Base-by-base conservation (phyloP, 225 moss, liverwort and hornwort species). In the Climacium dendroides region DNA sequence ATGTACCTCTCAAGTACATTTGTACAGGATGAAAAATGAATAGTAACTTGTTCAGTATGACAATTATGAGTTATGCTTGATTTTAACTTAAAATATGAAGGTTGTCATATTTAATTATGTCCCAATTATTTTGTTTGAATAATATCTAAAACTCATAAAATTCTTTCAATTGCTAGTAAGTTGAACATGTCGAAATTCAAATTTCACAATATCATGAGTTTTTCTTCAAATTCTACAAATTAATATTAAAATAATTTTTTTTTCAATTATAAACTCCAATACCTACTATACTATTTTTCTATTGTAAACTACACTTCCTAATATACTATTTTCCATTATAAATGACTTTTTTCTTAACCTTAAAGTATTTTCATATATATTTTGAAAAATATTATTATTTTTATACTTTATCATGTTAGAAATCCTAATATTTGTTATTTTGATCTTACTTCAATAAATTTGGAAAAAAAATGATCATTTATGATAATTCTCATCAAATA, bases 91-190 rank as follows among this genome's bases (percentile, higher is more conserved):
- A 48, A 50, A 3, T 30, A 48, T 30, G 6, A 19, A 50, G 1
- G 2, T 32, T 74, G 0, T 32, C 7, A 22, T 34, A 1, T 13
- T 75, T 3, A 35, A 23, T 35, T 76, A 1, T 35, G 9, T 53
- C 0, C 13, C 2, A 35, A 52, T 75, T 8, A 22, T 34, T 75
- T 52, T 1, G 13, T 22, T 8, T 34, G 14, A 13, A 13, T 20
- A 35, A 20, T 53, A 5, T 23, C 5, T 2, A 52, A 1, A 13
- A 0, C 3, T 37, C 3, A 8, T 37, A 0, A 5, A 26, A 18
- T 26, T 17, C 1, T 18, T 37, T 0, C 9, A 52, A 35, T 52
- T 52, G 0, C 22, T 22, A 7, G 4, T 15, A 25, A 55, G 1
- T 55, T 55, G 7, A 2, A 23, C 9, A 15, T n/a, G 15, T 11